A percentile compares a stretch with the other conserved stretches of the same genome.
Conservation (phyloP, 345 rosid species). For the Populus simonii region DNA sequence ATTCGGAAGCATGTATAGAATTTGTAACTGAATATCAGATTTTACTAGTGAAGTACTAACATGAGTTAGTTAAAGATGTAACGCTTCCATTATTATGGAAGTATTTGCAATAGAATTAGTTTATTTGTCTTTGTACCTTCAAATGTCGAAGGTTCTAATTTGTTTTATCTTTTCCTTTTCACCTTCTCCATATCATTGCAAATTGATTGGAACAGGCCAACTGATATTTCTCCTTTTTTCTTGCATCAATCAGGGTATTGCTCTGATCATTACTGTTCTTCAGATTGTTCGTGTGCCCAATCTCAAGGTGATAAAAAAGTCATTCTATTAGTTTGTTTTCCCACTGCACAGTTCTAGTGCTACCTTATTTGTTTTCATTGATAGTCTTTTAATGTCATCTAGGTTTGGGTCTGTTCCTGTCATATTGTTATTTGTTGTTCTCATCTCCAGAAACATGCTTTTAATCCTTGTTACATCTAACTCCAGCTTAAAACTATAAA, state of each 20-base stretch:
- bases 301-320: constrained; percentile 64
- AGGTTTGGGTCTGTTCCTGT: neutral
- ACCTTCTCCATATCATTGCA: neutral
- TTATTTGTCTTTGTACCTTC: neutral
- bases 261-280: constrained; percentile 91
- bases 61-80: neutral
- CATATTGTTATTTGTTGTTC: neutral
- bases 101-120: neutral
- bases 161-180: neutral
- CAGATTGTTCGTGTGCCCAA: constrained; percentile 92
- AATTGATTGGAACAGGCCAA: neutral
- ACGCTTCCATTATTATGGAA: neutral
- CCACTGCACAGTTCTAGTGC: neutral
- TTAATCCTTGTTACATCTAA: neutral
- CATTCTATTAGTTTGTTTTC: constrained; percentile 6
- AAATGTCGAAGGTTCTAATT: neutral
- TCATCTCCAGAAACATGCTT: neutral
- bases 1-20: neutral
- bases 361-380: neutral
- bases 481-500: neutral
- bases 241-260: constrained; percentile 63
- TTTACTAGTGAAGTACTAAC: neutral
- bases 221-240: constrained; percentile 14
- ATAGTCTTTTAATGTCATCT: neutral
- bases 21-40: neutral